Base-by-base conservation (phyloP, 2,329 filamentous ascomycete species). In the Lomentospora prolificans region DNA sequence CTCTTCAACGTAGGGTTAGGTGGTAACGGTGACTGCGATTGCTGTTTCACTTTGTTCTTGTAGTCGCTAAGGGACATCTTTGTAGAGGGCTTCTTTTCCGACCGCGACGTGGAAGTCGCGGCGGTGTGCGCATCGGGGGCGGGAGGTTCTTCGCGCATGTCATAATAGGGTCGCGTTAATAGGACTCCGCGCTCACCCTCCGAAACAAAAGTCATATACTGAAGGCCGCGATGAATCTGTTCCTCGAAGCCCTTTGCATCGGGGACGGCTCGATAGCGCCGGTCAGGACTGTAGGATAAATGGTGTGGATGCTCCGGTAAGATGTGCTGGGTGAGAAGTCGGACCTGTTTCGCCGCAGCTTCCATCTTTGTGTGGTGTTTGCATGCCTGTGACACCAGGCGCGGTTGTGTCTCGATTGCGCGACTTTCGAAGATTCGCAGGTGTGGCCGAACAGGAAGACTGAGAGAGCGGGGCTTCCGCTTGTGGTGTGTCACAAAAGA, bases 61-160 rank as follows among this genome's bases (percentile, higher is more conserved):
- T 82, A 83, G 64, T 82, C 80, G 66, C 76, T 79, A 58, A 83
- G 66, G 12, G 79, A 80, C 60, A 82, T 64, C 65, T 81, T 80
- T 51, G 68, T 71, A 48, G 66, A 63, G 17, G 67, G 64, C 69
- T 79, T 80, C 66, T 75, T 80, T 63, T 76, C 72, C 58, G 66
- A 66, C 59, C 66, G 70, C 53, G 66, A 66, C 14, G 53, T 17
- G 12, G 44, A 12, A 3, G 53, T 24, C 9, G 41, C 3, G 60
- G 72, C 68, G 55, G 72, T 61, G 58, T 65, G 66, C 56, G 69
- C 66, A 46, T 66, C 61, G 57, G 69, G 67, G 39, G 71, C 72
- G 9, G 71, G 69, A 22, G 73, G 70, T 58, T 80, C 77, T 61
- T 80, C 75, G 64, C 76, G 73, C 65, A 82, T 79, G 57, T 81